Base-by-base conservation (phyloP, 2,329 filamentous ascomycete genomes). In the Mycosphaerelloides madeirae region DNA sequence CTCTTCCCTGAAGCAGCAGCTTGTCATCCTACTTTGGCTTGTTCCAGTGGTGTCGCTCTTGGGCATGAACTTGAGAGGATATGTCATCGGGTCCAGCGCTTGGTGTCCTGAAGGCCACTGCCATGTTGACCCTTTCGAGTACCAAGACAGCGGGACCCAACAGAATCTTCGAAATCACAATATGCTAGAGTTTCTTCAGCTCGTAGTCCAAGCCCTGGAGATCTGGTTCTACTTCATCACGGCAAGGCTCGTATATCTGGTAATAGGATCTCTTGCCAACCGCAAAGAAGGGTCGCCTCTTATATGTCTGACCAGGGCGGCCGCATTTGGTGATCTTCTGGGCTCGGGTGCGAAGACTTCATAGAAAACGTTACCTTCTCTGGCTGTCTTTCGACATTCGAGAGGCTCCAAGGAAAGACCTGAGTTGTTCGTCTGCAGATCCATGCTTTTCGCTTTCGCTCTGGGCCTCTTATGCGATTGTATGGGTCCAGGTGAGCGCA, bases 201-300 rank as follows among this genome's bases (percentile, higher is more conserved):
- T 61, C 11, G 54, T 54, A 9, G 45, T 57, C 5, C 59, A 61
- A 42, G 52, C 49, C 1, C 43, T 61, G 1, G 58, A 61, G 41
- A 45, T 61, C 13, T 61, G 58, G 58, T 61, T 61, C 43, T 39
- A 39, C 6, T 36, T 59, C 22, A 49, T 61, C 28, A 50, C 54
- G 13, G 43, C 51, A 16, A 48, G 41, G 34, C 44, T 59, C 25
- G 47, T 60, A 2, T 58, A 57, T 31, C 47, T 58, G 20, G 34
- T 58, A 14, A 53, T 46, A 6, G 51, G 58, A 38, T 40, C 50
- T 3, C 46, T 58, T 7, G 55, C 55, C 15, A 39, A 43, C 13
- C 51, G 38, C 18, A 43, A 42, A 7, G 38, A 42, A n/a, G 57
- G 57, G 7, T 43, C 60, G 31, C 56, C 56, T 2, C 44, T 59